Evolutionary conservation across 805 yeast species (phyloP).

Genomic region (Candida mattraensis): DNA sequence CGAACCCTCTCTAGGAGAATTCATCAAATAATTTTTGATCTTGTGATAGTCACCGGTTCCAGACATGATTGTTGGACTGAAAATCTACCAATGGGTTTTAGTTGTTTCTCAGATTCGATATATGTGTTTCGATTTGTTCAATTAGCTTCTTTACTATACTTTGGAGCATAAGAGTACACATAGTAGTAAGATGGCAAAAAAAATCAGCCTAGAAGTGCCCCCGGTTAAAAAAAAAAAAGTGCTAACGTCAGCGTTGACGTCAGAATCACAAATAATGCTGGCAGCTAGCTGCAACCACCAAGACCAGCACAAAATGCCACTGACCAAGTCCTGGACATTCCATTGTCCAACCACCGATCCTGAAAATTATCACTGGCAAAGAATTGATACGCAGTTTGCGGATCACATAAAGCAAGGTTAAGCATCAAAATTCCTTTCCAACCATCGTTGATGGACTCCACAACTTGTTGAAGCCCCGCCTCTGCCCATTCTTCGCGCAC

Average conservation of each 20-base stretch:
- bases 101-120: too few species aligned
- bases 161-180: too few species aligned
- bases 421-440: conserved; percentile 62
- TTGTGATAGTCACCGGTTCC: conserved; percentile 12
- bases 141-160: too few species aligned
- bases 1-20: conserved; percentile 26
- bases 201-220: too few species aligned
- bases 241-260: too few species aligned
- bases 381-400: conserved; percentile 40
- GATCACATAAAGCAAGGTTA: conserved; percentile 46
- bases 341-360: conserved; percentile 51
- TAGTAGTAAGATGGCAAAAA: too few species aligned
- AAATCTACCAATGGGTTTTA: too few species aligned
- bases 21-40: conserved; percentile 12
- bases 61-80: conserved; percentile 2
- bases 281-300: too few species aligned
- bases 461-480: conserved; percentile 32
- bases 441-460: conserved; percentile 46
- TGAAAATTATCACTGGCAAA: conserved; percentile 37
- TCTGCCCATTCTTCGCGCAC: conserved; percentile 46
- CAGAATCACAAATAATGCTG: too few species aligned
- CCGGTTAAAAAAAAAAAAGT: too few species aligned
- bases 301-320: conserved; percentile 59
- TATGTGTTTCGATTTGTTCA: too few species aligned
- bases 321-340: conserved; percentile 64